Evolutionary conservation across 2,329 filamentous ascomycete species (phyloP).

Genomic region (Neonectria ditissima): DNA sequence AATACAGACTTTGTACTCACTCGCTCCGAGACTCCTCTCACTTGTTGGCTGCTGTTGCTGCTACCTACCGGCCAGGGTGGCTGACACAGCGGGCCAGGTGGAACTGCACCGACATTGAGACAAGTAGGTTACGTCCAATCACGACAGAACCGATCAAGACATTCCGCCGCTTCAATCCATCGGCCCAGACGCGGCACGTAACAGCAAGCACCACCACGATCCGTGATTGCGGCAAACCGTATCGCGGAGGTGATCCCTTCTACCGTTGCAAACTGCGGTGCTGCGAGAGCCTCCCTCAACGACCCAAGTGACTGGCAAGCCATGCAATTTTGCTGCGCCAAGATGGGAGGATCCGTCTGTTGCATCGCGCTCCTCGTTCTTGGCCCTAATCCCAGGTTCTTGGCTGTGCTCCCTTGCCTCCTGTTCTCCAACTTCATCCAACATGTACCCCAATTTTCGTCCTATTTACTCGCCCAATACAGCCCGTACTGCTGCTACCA

Average conservation of each 20-base stretch:
- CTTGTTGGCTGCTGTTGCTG: neutral
- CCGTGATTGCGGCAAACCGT: neutral
- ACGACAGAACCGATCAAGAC: neutral
- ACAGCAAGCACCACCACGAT: neutral
- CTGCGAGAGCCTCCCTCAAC: neutral
- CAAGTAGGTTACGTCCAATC: neutral
- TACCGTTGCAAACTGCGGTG: neutral
- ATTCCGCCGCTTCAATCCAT: neutral
- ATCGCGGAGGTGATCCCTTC: neutral
- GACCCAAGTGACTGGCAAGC: slow-evolving; percentile 6
- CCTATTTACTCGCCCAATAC: neutral
- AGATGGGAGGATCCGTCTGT: neutral
- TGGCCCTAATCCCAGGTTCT: neutral
- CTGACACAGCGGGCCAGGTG: neutral
- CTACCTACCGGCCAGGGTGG: slow-evolving; percentile 1
- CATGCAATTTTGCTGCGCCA: slow-evolving; percentile 6
- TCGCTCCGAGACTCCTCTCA: slow-evolving; percentile 1
- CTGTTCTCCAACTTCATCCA: slow-evolving; percentile 1
- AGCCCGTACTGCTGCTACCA: neutral
- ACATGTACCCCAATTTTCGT: neutral
- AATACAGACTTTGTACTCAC: neutral
- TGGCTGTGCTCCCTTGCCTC: slow-evolving; percentile 2
- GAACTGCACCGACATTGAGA: neutral
- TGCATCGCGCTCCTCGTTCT: neutral
- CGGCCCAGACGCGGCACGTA: neutral